Base-by-base conservation (phyloP, 2,329 filamentous ascomycete genomes). In the Ascosphaera pollenicola region DNA sequence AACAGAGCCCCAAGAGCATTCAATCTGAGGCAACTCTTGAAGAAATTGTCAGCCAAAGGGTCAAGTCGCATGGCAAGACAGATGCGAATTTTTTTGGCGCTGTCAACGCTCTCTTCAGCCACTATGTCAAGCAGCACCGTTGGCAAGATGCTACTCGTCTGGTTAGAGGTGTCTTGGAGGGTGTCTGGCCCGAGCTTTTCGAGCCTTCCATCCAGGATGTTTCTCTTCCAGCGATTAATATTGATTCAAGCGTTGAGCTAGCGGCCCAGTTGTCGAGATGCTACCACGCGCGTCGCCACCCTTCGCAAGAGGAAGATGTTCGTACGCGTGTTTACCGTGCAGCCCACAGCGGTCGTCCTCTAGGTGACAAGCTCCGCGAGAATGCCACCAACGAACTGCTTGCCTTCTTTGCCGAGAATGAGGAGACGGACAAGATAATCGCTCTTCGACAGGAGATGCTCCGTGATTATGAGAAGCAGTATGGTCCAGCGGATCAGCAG, bases 151-250 rank as follows among this genome's bases (percentile, higher is more conserved):
- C 64, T 3, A 60, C 61, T 17, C 55, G 51, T 1, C 49, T 64
- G n/a, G 54, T 66, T 28, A 62, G 63, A 39, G 52, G 51, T 17
- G 59, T 64, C 8, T 48, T 69, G 21, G 54, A 57, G 31, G 52
- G 54, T 3, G 57, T 61, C 3, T 68, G 65, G 65, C 54, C 59
- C 1, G 57, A 58, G 0, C 54, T 69, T 40, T 59, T 67, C 36
- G 54, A 60, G 10, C 51, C 53, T 15, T 62, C 60, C 0, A 49
- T 63, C 40, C 46, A 62, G 24, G 58, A 65, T 41, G 59, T 68
- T 1, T 52, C 52, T 1, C 52, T 66, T 21, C 60, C 63, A 0
- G 46, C 52, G 1, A 54, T 54, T 1, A 57, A 64, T 42, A 49
- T 59, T 1, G 58, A 66, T n/a, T 56, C 61, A 42, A 60, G 56